phyloP scores from a whole-genome alignment of 2,329 filamentous ascomycete genomes.

The Colletotrichum truncatum region DNA sequence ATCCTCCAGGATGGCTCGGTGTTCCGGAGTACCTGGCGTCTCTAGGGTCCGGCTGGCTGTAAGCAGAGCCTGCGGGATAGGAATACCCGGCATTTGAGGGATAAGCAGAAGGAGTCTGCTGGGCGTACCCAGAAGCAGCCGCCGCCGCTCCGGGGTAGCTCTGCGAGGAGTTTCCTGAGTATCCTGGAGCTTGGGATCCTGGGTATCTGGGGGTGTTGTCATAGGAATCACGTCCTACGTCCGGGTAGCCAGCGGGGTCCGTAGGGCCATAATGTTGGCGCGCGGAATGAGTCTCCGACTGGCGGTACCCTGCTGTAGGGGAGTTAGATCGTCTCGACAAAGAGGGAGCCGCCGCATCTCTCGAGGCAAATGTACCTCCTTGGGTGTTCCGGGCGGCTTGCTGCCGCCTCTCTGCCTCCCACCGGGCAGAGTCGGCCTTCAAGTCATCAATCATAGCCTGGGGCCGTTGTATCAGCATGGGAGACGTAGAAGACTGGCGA shows the following conservation, averaged over 20 bases:
- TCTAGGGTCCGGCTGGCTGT: slow-evolving; percentile 28
- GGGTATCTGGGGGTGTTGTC: slow-evolving; percentile 59
- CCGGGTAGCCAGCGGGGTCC: slow-evolving; percentile 37
- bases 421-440: slow-evolving; percentile 69
- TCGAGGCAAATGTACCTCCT: slow-evolving; percentile 67
- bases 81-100: slow-evolving; percentile 31
- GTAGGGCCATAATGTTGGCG: slow-evolving; percentile 58
- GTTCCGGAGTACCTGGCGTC: slow-evolving; percentile 31
- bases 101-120: slow-evolving; percentile 24
- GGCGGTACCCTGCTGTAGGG: slow-evolving; percentile 65
- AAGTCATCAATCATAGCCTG: slow-evolving; percentile 72
- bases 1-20: slow-evolving; percentile 21
- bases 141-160: slow-evolving; percentile 18
- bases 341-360: slow-evolving; percentile 53
- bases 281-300: slow-evolving; percentile 58
- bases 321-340: slow-evolving; percentile 68
- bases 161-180: slow-evolving; percentile 53
- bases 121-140: slow-evolving; percentile 16
- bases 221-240: slow-evolving; percentile 48
- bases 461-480: neutral
- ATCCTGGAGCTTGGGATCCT: slow-evolving; percentile 58
- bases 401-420: slow-evolving; percentile 68
- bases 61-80: slow-evolving; percentile 31
- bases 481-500: neutral
- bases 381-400: slow-evolving; percentile 61